Evolutionary conservation across 228 moss, liverwort and hornwort species (phyloP).

Genomic region (Sphagnum fallax): DNA sequence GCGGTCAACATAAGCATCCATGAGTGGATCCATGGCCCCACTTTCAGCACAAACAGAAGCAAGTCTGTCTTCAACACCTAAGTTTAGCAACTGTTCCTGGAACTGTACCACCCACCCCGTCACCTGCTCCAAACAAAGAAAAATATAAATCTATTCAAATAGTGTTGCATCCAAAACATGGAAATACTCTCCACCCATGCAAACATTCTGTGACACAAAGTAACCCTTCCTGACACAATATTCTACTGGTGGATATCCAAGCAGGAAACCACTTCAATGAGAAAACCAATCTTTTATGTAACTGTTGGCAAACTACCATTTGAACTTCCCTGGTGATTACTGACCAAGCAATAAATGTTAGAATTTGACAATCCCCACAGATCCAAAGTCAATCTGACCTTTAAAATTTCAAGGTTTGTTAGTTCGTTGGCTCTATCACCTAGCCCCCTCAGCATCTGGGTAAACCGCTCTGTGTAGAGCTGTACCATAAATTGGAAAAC

Average conservation of each 20-base stretch:
- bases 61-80: constrained; percentile 90
- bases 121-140: constrained; percentile 40
- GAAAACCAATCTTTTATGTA: no score
- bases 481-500: constrained; percentile 95
- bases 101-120: constrained; percentile 98
- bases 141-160: no score
- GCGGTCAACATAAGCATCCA: constrained; percentile 98
- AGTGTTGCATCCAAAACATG: no score
- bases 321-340: no score
- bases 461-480: constrained; percentile 96
- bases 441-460: constrained; percentile 93
- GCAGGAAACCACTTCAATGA: no score
- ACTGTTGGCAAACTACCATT: no score
- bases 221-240: no score
- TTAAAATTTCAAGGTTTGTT: constrained; percentile 82
- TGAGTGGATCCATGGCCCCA: constrained; percentile 98
- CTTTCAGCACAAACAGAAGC: constrained; percentile 99
- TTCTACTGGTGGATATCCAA: no score
- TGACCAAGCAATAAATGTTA: no score
- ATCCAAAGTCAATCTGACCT: constrained; percentile 29
- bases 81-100: constrained; percentile 80
- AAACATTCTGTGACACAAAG: no score
- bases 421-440: constrained; percentile 89
- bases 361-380: no score
- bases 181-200: no score